Percentiles rank a stretch among this genome's conserved stretches.
These are phyloP conservation scores for Fistulinella prunicolor DNA, from an alignment of 768 basidiomycete species.

Conservation along the genomic window DNA sequence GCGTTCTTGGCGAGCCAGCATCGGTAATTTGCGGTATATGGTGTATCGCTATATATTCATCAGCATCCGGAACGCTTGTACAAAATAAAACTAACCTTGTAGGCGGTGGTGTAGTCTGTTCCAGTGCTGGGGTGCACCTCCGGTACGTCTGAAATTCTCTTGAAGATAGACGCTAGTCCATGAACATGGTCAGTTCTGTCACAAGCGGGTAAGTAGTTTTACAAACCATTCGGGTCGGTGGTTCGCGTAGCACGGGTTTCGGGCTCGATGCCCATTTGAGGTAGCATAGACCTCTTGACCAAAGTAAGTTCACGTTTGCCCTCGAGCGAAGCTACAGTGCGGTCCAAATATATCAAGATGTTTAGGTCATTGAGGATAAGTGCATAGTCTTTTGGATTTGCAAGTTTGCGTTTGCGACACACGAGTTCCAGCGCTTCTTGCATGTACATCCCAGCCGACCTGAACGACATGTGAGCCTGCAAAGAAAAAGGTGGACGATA, in stretches of 20 bases:
- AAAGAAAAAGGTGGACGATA: not conserved
- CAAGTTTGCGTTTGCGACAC: conserved; percentile 64
- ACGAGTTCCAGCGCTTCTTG: conserved; percentile 90
- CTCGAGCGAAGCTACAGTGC: conserved; percentile 93
- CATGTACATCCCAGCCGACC: conserved; percentile 93
- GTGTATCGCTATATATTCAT: conserved; percentile 66
- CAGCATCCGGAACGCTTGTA: not conserved
- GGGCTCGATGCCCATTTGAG: conserved; percentile 65
- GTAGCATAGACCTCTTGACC: conserved; percentile 74
- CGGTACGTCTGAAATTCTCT: conserved; percentile 68
- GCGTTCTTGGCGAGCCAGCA: conserved; percentile 89
- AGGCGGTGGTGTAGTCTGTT: conserved; percentile 80
- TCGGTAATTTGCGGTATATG: conserved; percentile 92
- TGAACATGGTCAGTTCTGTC: conserved; percentile 1
- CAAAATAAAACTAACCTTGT: conserved; percentile 56
- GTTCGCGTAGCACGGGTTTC: conserved; percentile 64
- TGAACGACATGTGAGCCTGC: conserved; percentile 23
- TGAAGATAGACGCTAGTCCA: conserved; percentile 84
- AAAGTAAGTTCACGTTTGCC: conserved; percentile 82
- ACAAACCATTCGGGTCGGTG: conserved; percentile 88
- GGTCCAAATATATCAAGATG: conserved; percentile 85
- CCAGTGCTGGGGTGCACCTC: conserved; percentile 56
- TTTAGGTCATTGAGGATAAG: conserved; percentile 60
- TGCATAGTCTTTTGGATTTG: conserved; percentile 77
- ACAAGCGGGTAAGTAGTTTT: not conserved